Evolutionary conservation across 2,329 filamentous ascomycete species (phyloP).

Genomic region (Botrytis hyacinthi): DNA sequence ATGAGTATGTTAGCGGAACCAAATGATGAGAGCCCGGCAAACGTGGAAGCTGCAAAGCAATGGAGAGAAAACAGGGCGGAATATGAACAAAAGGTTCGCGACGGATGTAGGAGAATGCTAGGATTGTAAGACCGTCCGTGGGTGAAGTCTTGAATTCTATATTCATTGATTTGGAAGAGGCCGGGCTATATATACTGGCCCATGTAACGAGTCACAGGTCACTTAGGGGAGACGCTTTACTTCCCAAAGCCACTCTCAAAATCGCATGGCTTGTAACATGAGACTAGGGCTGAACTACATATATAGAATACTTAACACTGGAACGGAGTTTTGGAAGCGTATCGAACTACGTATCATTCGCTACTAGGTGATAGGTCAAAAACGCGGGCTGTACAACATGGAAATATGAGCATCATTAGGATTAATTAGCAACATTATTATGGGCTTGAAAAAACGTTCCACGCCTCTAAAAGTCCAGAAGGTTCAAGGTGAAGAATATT

Average conservation of each 20-base stretch:
- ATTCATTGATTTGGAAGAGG: neutral
- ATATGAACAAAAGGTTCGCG: conserved; percentile 83
- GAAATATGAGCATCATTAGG: neutral
- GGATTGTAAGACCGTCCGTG: conserved; percentile 55
- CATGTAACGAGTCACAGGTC: neutral
- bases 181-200: neutral
- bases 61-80: conserved; percentile 82
- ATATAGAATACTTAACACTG: neutral
- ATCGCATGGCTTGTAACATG: neutral
- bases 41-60: conserved; percentile 94
- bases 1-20: conserved; percentile 99
- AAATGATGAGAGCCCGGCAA: conserved; percentile 94
- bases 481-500: neutral
- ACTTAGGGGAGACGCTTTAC: neutral
- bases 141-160: neutral
- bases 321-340: neutral
- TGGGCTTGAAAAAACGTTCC: neutral
- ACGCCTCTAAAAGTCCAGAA: neutral
- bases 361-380: neutral
- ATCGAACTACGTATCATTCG: neutral
- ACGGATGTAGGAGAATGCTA: conserved; percentile 75
- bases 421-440: neutral
- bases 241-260: neutral
- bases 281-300: neutral
- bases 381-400: too few relatives aligned